These are phyloP conservation scores for Camelina neglecta DNA, from an alignment of 345 rosid genomes.

Conservation along the genomic window DNA sequence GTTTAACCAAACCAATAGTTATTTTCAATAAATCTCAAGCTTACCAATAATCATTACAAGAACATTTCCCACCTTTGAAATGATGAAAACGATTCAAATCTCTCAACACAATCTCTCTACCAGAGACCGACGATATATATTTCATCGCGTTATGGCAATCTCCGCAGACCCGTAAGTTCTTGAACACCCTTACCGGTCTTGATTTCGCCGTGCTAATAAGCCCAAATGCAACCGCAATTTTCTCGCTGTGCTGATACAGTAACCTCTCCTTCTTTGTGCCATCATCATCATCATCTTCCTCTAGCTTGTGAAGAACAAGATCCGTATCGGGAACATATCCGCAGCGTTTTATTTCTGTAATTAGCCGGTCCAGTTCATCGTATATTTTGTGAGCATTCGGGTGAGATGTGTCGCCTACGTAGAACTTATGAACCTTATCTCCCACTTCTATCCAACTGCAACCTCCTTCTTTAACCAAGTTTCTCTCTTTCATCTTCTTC, in stretches of 20 bases:
- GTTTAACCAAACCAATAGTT: slow-evolving; percentile 11
- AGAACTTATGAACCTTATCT: slow-evolving; percentile 64
- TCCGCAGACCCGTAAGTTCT: slow-evolving; percentile 71
- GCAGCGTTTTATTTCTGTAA: slow-evolving; percentile 52
- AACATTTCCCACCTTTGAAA: slow-evolving; percentile 73
- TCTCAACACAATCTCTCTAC: slow-evolving; percentile 72
- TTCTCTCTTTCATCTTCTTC: slow-evolving; percentile 63
- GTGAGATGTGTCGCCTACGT: slow-evolving; percentile 75
- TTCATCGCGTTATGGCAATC: slow-evolving; percentile 81
- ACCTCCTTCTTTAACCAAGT: slow-evolving; percentile 75
- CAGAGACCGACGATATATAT: slow-evolving; percentile 53
- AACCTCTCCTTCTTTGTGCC: slow-evolving; percentile 61
- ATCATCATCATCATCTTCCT: slow-evolving; percentile 49
- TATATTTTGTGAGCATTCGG: slow-evolving; percentile 54
- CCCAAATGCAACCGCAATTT: slow-evolving; percentile 75
- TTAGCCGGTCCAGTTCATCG: slow-evolving; percentile 52
- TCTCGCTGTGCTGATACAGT: slow-evolving; percentile 77
- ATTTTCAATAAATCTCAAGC: background rate
- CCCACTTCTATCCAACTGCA: slow-evolving; percentile 81
- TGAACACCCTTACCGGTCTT: slow-evolving; percentile 67
- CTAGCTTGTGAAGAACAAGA: slow-evolving; percentile 74
- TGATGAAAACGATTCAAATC: slow-evolving; percentile 83
- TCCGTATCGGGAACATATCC: slow-evolving; percentile 74
- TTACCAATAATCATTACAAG: slow-evolving; percentile 82
- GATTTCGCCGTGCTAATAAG: slow-evolving; percentile 58